Conservation (phyloP, 768 basidiomycete species). For the Lentinula raphanica region DNA sequence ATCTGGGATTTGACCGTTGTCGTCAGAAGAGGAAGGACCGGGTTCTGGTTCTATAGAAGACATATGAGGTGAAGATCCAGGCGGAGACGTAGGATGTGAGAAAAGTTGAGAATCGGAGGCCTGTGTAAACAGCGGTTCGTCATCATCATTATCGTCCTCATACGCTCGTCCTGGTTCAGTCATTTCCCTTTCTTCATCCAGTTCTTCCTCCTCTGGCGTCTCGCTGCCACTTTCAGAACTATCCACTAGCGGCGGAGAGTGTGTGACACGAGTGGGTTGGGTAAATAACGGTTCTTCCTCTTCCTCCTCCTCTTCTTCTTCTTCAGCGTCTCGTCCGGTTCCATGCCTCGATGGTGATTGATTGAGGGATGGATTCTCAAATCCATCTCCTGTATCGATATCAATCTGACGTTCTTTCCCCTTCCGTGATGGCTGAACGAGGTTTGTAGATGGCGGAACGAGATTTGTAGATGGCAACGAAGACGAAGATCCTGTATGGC, state of each 20-base stretch:
- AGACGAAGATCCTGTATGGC: background rate
- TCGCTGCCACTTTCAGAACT: background rate
- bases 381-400: background rate
- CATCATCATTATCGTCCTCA: background rate
- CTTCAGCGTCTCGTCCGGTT: too few species aligned
- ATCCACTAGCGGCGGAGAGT: too few species aligned
- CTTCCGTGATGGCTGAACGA: background rate
- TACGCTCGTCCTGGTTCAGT: background rate
- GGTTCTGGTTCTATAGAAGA: background rate
- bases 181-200: background rate
- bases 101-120: background rate
- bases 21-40: background rate
- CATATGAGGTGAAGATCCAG: background rate
- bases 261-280: background rate
- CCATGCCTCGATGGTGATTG: too few species aligned
- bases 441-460: background rate
- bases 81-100: background rate
- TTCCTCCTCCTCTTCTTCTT: background rate
- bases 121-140: slow-evolving; percentile 4
- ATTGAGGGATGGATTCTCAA: background rate
- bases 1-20: background rate
- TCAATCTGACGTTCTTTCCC: background rate
- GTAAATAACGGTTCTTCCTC: background rate
- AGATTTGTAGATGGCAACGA: background rate
- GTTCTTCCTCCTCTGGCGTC: background rate